Evolutionary conservation across 2,329 filamentous ascomycete genomes (phyloP).

Genomic region (Sporothrix pallida): DNA sequence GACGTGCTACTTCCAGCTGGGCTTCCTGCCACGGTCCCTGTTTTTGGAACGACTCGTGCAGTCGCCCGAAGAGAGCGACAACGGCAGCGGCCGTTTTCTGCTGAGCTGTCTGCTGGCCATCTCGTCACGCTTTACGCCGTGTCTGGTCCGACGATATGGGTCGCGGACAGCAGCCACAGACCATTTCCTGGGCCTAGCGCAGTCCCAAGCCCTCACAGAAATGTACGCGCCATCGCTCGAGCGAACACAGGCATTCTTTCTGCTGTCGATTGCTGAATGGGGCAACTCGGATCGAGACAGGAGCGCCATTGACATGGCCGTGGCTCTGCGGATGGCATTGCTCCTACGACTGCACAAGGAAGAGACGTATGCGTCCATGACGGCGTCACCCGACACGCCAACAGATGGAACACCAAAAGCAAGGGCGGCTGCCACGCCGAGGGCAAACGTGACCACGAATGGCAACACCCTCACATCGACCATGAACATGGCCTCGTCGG

Average conservation of each 20-base stretch:
- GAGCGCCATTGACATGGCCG: constrained; percentile 57
- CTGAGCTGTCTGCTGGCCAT: constrained; percentile 61
- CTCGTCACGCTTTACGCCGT: constrained; percentile 59
- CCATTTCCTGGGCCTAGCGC: constrained; percentile 58
- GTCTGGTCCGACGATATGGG: constrained; percentile 55
- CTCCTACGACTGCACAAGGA: constrained; percentile 61
- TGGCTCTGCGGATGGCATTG: constrained; percentile 61
- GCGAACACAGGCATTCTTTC: constrained; percentile 56
- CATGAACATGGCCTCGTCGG: background rate
- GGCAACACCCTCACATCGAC: background rate
- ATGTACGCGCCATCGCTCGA: constrained; percentile 61
- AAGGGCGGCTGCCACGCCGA: background rate
- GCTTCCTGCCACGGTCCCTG: constrained; percentile 61
- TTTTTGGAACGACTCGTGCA: constrained; percentile 55
- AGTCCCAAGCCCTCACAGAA: constrained; percentile 53
- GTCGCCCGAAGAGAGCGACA: constrained; percentile 53
- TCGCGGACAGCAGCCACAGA: constrained; percentile 57
- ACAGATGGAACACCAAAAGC: background rate
- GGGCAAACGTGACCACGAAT: background rate
- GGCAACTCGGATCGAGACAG: constrained; percentile 44
- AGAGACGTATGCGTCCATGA: constrained; percentile 55
- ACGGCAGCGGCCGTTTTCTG: constrained; percentile 51
- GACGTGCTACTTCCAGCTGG: constrained; percentile 62
- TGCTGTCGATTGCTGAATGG: constrained; percentile 43
- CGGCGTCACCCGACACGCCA: background rate